Evolutionary conservation across 345 rosid species (phyloP).

Genomic region (Rhizophora apiculata): DNA sequence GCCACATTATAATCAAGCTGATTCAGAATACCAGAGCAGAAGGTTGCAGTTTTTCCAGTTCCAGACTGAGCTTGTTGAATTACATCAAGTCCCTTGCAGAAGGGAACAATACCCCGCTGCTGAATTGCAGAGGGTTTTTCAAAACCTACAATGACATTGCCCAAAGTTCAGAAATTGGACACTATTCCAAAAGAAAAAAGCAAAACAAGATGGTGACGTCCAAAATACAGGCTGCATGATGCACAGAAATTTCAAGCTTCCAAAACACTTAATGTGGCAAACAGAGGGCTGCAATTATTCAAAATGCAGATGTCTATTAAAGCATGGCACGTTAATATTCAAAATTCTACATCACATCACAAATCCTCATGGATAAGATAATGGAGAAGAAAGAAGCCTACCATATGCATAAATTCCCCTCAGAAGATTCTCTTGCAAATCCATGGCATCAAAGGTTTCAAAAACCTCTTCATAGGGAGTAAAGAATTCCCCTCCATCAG

Average conservation of each 20-base stretch:
- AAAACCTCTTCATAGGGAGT: constrained; percentile 40
- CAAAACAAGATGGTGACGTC: neutral
- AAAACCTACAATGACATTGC: constrained; percentile 7
- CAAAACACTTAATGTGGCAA: neutral
- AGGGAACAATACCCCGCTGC: constrained; percentile 30
- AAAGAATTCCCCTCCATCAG: constrained; percentile 39
- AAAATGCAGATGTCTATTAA: neutral
- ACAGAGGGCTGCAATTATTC: neutral
- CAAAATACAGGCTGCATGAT: neutral
- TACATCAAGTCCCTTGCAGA: constrained; percentile 28
- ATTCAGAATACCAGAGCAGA: constrained; percentile 28
- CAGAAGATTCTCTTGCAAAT: constrained; percentile 43
- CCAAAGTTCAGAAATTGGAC: neutral
- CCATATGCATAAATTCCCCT: constrained; percentile 24
- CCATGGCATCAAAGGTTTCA: constrained; percentile 53
- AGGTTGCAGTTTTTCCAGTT: constrained; percentile 32
- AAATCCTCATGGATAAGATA: neutral
- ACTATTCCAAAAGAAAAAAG: neutral
- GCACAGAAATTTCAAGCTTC: neutral
- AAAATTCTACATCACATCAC: neutral
- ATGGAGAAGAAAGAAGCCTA: neutral
- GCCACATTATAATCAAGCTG: constrained; percentile 22
- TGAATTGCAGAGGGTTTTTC: constrained; percentile 34
- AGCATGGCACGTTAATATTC: neutral
- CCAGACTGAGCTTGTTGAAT: constrained; percentile 35